A percentile compares a stretch with the other conserved stretches of the same genome.
Conservation (phyloP, 257 asterid species). For the Thymus quinquecostatus region DNA sequence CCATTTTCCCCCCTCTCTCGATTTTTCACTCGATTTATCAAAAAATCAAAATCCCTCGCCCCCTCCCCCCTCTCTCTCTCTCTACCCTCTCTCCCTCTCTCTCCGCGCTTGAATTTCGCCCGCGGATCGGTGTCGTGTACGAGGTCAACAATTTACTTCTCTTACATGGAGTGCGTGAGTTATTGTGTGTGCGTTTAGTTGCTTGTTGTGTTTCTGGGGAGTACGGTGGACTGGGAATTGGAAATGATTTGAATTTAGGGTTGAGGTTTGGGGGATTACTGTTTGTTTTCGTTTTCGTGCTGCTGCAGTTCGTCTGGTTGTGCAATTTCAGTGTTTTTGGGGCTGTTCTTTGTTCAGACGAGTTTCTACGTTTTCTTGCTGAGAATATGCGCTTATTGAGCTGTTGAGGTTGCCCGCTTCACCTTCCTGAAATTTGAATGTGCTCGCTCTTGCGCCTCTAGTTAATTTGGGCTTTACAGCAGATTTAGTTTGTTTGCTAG, state of each 20-base stretch:
- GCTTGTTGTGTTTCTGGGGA: conserved; percentile 23
- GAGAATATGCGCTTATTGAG: conserved; percentile 10
- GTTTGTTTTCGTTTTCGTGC: background rate
- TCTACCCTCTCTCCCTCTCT: background rate
- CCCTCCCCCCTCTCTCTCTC: background rate
- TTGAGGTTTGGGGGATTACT: conserved; percentile 27
- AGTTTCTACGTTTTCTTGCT: background rate
- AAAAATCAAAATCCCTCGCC: conserved; percentile 20
- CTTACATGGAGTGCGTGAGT: background rate
- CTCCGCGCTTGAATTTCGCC: conserved; percentile 15
- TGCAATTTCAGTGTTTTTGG: conserved; percentile 9
- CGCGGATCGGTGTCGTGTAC: conserved; percentile 34
- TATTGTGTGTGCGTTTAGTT: background rate
- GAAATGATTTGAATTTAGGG: conserved; percentile 19
- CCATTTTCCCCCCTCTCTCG: background rate
- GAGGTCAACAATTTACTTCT: conserved; percentile 31
- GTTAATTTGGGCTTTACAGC: background rate
- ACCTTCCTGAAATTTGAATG: background rate
- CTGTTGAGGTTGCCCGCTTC: background rate
- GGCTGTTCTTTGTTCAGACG: background rate
- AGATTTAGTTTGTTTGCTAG: background rate
- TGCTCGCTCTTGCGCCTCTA: background rate
- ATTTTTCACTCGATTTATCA: conserved; percentile 19
- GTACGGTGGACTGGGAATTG: conserved; percentile 16
- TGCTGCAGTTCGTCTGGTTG: background rate